Evolutionary conservation across 129 eudicot species (phyloP).

Genomic region (Pulicaria dysenterica): DNA sequence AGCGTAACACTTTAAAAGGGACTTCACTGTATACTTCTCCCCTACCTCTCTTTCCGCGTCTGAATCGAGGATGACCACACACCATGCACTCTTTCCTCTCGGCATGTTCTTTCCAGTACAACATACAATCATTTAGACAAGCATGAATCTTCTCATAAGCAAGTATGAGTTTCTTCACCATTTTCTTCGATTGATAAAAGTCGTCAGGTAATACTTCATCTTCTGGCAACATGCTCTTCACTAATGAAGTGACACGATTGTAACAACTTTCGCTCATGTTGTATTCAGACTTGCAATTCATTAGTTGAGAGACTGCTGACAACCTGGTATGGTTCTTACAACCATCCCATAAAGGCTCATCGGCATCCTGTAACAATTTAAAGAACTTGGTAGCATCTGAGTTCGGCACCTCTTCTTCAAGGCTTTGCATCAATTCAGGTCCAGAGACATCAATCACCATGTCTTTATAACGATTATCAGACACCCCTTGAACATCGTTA

Average conservation of each 20-base stretch:
- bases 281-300: conserved; percentile 1
- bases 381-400: not conserved
- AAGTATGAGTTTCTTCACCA: too few species aligned
- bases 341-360: not conserved
- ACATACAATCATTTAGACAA: conserved; percentile 11
- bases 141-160: not conserved
- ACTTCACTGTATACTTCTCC: not conserved
- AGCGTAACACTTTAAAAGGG: not conserved
- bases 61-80: conserved; percentile 4
- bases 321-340: not conserved
- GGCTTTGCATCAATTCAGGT: not conserved
- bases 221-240: not conserved
- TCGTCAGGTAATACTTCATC: too few species aligned
- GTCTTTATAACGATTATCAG: not conserved
- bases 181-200: too few species aligned
- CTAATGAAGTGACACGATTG: not conserved
- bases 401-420: not conserved
- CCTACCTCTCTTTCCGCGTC: not conserved
- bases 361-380: not conserved
- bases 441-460: not conserved
- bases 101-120: not conserved
- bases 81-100: not conserved
- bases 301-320: not conserved
- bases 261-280: not conserved
- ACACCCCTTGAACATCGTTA: not conserved